phyloP scores from a whole-genome alignment of 176 grass and related monocot genomes.

The Cenchrus americanus region DNA sequence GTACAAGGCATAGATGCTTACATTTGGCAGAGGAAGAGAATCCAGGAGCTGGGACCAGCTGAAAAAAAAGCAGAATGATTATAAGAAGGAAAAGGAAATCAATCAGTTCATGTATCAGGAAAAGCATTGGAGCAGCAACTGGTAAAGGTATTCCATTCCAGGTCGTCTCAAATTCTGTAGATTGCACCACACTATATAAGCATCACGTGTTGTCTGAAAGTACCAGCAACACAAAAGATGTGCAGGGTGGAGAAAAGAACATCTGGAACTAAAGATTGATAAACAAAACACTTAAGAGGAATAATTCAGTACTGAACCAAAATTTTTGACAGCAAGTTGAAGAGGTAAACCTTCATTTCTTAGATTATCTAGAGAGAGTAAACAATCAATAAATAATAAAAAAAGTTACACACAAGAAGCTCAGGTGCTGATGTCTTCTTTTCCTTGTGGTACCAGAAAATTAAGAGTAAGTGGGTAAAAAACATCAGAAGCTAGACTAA shows the following conservation, averaged over 20 bases:
- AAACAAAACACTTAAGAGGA: constrained; percentile 13
- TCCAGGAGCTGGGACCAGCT: constrained; percentile 95
- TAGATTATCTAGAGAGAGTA: neutral
- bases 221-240: constrained; percentile 17
- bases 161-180: constrained; percentile 22
- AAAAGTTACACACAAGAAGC: neutral
- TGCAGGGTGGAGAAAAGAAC: constrained; percentile 32
- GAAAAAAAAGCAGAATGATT: constrained; percentile 44
- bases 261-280: constrained; percentile 36
- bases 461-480: constrained; percentile 16
- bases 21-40: constrained; percentile 91
- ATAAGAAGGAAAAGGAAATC: constrained; percentile 33
- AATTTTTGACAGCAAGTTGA: neutral
- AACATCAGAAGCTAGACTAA: neutral
- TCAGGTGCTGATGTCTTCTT: neutral
- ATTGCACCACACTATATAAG: constrained; percentile 38
- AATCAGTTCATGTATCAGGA: constrained; percentile 37
- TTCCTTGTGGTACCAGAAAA: constrained; percentile 3
- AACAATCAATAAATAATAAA: constrained; percentile 1
- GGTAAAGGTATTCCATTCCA: constrained; percentile 46
- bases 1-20: constrained; percentile 59
- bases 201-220: constrained; percentile 2
- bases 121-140: constrained; percentile 44
- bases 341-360: constrained; percentile 10
- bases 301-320: constrained; percentile 8